A percentile compares a stretch with the other conserved stretches of the same genome.
Conservation (phyloP, 768 basidiomycete genomes). For the Hygrocybe punicea region DNA sequence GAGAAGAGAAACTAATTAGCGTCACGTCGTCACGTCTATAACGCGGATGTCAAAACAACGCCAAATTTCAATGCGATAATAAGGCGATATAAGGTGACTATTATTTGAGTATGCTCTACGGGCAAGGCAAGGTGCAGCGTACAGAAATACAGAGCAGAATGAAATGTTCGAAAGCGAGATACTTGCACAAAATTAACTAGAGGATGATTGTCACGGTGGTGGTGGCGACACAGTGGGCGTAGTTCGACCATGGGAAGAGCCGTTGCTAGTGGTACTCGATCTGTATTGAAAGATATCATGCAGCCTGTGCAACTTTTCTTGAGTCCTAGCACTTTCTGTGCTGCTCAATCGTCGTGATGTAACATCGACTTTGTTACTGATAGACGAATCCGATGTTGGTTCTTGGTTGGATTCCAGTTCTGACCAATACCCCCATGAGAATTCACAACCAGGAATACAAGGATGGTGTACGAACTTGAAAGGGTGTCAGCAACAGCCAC, state of each 20-base stretch:
- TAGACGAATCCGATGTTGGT: conserved; percentile 27
- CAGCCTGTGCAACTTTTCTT: conserved; percentile 68
- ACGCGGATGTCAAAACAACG: too few species aligned
- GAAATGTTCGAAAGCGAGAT: too few species aligned
- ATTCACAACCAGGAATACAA: conserved; percentile 1
- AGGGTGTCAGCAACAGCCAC: conserved; percentile 80
- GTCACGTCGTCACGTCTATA: too few species aligned
- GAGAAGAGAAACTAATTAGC: too few species aligned
- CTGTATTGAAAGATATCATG: conserved; percentile 85
- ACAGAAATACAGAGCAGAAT: neutral
- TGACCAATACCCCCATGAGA: conserved; percentile 25
- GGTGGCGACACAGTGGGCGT: conserved; percentile 19
- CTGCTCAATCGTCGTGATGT: conserved; percentile 31
- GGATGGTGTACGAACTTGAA: conserved; percentile 49
- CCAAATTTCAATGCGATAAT: too few species aligned
- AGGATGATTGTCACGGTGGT: neutral
- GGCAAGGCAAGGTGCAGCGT: neutral
- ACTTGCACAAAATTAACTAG: neutral
- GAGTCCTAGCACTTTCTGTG: conserved; percentile 39
- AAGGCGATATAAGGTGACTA: too few species aligned
- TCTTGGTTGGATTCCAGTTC: conserved; percentile 64
- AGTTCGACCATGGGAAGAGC: conserved; percentile 36
- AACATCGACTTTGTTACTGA: conserved; percentile 22
- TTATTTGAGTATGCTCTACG: too few species aligned
- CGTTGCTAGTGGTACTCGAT: conserved; percentile 55